These are phyloP conservation scores for Globisporangium acanthophoron DNA, from an alignment of 352 stramenopile genomes.

Conservation along the genomic window DNA sequence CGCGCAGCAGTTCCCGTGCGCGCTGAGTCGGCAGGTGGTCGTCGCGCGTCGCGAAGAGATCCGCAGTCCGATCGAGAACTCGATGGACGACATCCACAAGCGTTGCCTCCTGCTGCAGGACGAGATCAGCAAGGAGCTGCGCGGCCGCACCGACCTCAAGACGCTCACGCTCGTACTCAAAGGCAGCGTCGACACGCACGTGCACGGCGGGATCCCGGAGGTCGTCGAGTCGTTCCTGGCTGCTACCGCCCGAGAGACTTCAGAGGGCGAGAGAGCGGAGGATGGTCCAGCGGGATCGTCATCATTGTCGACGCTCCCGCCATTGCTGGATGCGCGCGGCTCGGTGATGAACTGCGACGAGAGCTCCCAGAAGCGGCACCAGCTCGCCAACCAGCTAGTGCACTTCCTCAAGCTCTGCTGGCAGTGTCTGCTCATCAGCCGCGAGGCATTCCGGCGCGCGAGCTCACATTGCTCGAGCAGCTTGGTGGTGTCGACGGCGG, in stretches of 20 bases:
- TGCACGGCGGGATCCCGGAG: slow-evolving; percentile 69
- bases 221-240: slow-evolving; percentile 65
- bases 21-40: slow-evolving; percentile 43
- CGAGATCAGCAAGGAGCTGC: slow-evolving; percentile 48
- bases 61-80: slow-evolving; percentile 62
- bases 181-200: slow-evolving; percentile 73
- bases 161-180: slow-evolving; percentile 76
- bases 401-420: slow-evolving; percentile 55
- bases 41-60: slow-evolving; percentile 30
- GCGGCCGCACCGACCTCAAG: slow-evolving; percentile 52
- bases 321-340: slow-evolving; percentile 30
- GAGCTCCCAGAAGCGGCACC: slow-evolving; percentile 28
- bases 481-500: background rate
- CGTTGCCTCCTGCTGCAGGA: slow-evolving; percentile 44
- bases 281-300: background rate
- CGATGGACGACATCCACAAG: slow-evolving; percentile 75
- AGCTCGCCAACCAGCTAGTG: slow-evolving; percentile 50
- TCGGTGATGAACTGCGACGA: slow-evolving; percentile 24
- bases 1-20: slow-evolving; percentile 37
- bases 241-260: background rate
- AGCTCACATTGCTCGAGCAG: slow-evolving; percentile 8
- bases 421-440: slow-evolving; percentile 51
- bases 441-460: slow-evolving; percentile 41
- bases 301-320: background rate
- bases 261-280: background rate